Percentiles rank a stretch among this genome's conserved stretches.
These are phyloP conservation scores for Crepidotus variabilis DNA, from an alignment of 768 basidiomycete species.

Conservation along the genomic window DNA sequence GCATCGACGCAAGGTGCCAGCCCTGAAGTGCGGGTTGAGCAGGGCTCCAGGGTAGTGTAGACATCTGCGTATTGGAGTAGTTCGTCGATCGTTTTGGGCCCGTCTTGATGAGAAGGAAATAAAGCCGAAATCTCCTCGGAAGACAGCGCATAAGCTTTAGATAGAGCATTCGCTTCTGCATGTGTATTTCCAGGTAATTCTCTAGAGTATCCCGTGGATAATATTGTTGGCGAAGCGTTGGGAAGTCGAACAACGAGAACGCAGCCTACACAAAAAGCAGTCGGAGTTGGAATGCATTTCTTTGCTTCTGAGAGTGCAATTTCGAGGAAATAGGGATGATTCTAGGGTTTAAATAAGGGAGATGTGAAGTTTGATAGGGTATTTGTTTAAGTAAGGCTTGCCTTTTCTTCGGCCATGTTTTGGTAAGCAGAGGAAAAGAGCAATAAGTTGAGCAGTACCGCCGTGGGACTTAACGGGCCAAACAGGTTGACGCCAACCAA, in stretches of 20 bases:
- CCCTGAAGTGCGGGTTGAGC: slow-evolving; percentile 86
- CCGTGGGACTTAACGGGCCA: too few relatives aligned
- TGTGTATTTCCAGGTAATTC: slow-evolving; percentile 94
- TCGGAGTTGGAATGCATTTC: slow-evolving; percentile 63
- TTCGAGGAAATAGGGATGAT: neutral
- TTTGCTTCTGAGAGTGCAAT: slow-evolving; percentile 65
- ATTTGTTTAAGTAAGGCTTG: too few relatives aligned
- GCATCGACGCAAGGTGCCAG: slow-evolving; percentile 83
- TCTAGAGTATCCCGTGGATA: slow-evolving; percentile 85
- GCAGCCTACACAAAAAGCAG: slow-evolving; percentile 92
- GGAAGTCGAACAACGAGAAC: slow-evolving; percentile 56
- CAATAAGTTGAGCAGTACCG: too few relatives aligned
- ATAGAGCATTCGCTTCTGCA: slow-evolving; percentile 91
- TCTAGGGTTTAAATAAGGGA: neutral
- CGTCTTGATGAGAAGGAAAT: neutral
- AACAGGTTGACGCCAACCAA: too few relatives aligned
- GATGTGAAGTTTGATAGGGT: too few relatives aligned
- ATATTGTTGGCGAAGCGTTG: slow-evolving; percentile 39
- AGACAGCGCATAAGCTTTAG: slow-evolving; percentile 40
- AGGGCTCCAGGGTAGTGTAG: slow-evolving; percentile 97
- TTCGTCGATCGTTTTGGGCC: slow-evolving; percentile 41
- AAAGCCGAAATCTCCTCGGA: neutral
- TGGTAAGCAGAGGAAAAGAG: too few relatives aligned
- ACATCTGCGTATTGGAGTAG: slow-evolving; percentile 64
- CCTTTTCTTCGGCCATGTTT: too few relatives aligned